These are phyloP conservation scores for Crucihimalaya himalaica DNA, from an alignment of 345 rosid genomes.

Conservation along the genomic window DNA sequence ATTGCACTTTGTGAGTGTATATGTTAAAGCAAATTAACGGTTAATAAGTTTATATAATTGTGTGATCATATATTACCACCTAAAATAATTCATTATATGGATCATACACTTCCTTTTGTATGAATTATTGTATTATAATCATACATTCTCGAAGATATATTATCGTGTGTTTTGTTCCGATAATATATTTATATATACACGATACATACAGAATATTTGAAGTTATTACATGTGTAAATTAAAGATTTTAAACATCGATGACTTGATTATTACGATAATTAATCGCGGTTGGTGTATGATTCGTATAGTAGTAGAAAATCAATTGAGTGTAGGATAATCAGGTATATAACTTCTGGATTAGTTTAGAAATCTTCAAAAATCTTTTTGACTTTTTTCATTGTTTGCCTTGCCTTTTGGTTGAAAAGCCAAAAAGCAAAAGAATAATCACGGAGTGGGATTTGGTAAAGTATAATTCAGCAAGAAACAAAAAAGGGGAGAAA, in stretches of 20 bases:
- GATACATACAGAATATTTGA: not conserved
- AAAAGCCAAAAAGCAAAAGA: slow-evolving; percentile 44
- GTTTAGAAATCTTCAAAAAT: slow-evolving; percentile 36
- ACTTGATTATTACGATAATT: slow-evolving; percentile 22
- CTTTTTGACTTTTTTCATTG: slow-evolving; percentile 41
- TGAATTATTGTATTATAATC: not conserved
- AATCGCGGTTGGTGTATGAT: slow-evolving; percentile 33
- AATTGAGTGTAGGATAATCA: slow-evolving; percentile 10
- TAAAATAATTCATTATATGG: not conserved
- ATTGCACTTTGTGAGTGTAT: not conserved
- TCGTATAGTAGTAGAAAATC: slow-evolving; percentile 11
- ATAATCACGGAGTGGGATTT: slow-evolving; percentile 39
- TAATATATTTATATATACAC: too few species aligned
- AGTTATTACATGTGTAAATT: not conserved
- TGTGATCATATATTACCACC: not conserved
- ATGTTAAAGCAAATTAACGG: not conserved
- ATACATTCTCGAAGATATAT: too few species aligned
- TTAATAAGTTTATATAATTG: not conserved
- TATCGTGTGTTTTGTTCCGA: too few species aligned
- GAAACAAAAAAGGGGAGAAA: not conserved
- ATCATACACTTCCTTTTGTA: not conserved
- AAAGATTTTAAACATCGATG: slow-evolving; percentile 4
- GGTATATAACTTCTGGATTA: slow-evolving; percentile 33
- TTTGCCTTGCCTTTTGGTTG: slow-evolving; percentile 36
- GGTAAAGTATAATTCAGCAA: slow-evolving; percentile 34